Conservation (phyloP, 345 rosid genomes). For the Geranium rotundifolium region DNA sequence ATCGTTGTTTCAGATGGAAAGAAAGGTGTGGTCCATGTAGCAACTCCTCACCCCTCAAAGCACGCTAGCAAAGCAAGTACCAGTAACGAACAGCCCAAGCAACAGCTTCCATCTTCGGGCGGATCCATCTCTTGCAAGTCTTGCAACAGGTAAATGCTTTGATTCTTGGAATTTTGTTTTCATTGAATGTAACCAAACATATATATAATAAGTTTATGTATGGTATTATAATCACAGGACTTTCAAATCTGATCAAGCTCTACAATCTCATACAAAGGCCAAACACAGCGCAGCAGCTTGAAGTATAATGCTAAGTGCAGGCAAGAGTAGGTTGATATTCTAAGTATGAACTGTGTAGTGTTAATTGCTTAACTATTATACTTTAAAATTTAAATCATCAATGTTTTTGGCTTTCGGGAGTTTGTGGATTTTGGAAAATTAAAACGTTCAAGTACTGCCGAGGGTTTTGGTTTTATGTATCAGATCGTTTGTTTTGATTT, state of each 20-base stretch:
- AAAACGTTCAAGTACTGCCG: no score
- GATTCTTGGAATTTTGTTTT: not conserved
- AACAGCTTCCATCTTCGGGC: constrained; percentile 34
- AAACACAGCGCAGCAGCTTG: constrained; percentile 36
- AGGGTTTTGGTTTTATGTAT: no score
- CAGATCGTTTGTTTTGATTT: no score
- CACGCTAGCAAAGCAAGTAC: constrained; percentile 32
- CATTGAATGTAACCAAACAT: not conserved
- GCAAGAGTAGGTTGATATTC: not conserved
- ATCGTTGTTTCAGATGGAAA: constrained; percentile 33
- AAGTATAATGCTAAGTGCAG: no score
- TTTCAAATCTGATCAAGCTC: constrained; percentile 54
- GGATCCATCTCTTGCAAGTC: constrained; percentile 38
- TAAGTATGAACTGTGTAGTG: no score
- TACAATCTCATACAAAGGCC: constrained; percentile 70
- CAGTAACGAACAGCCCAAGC: constrained; percentile 28
- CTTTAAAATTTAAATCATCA: no score
- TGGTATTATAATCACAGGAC: constrained; percentile 21
- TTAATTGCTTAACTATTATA: no score
- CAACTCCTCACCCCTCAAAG: constrained; percentile 80
- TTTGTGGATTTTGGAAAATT: no score
- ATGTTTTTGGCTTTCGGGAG: no score
- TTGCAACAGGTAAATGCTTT: constrained; percentile 41
- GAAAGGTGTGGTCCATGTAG: constrained; percentile 40
- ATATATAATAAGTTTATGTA: no score